Conservation (phyloP, 192 early-diverging fungal species). For the Linnemannia schmuckeri region DNA sequence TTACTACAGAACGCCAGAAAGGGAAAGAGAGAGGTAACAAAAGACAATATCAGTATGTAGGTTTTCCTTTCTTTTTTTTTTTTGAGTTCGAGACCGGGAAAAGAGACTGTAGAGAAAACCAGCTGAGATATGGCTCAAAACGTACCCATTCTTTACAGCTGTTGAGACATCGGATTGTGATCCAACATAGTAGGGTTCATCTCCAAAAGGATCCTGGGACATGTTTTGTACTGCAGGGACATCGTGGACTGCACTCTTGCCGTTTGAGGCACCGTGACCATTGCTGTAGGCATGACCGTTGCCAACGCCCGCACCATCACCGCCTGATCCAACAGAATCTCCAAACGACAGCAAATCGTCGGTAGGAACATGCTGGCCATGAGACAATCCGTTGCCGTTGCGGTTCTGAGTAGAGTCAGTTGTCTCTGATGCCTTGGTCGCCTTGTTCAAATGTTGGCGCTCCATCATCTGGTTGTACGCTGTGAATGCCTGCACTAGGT, state of each 20-base stretch:
- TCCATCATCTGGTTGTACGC: constrained; percentile 72
- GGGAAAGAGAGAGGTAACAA: background rate
- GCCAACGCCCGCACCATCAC: constrained; percentile 11
- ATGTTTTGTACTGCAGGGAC: background rate
- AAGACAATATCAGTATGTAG: background rate
- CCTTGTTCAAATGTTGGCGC: constrained; percentile 54
- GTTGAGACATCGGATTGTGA: constrained; percentile 32
- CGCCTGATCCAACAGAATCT: background rate
- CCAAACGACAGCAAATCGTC: constrained; percentile 42
- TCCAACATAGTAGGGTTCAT: constrained; percentile 31
- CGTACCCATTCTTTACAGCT: constrained; percentile 53
- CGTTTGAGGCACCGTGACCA: constrained; percentile 14
- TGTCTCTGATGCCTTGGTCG: constrained; percentile 58
- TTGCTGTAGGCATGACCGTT: constrained; percentile 20
- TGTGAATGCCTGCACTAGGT: constrained; percentile 65
- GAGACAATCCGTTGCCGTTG: background rate
- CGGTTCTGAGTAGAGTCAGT: constrained; percentile 15
- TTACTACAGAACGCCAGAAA: constrained; percentile 20
- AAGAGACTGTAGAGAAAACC: background rate
- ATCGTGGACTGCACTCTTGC: constrained; percentile 16
- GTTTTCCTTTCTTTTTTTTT: too few species aligned
- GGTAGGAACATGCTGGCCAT: background rate
- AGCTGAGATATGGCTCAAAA: background rate
- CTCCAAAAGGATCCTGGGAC: constrained; percentile 32
- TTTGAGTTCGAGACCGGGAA: background rate